Evolutionary conservation across 2,329 filamentous ascomycete species (phyloP).

Genomic region (Curvularia verruculosa): DNA sequence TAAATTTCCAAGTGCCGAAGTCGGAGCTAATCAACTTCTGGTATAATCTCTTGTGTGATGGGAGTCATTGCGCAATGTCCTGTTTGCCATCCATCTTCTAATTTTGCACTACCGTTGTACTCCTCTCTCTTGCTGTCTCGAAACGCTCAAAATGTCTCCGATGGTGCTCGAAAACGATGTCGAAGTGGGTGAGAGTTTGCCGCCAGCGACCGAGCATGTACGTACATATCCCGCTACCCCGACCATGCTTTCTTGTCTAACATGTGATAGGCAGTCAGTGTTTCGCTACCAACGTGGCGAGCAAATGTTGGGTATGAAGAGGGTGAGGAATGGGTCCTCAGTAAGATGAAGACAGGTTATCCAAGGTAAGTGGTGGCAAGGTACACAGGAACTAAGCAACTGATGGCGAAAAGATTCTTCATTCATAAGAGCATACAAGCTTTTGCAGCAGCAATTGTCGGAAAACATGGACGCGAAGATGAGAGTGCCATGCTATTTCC

Average conservation of each 20-base stretch:
- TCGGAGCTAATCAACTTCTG: constrained; percentile 36
- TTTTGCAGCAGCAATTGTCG: constrained; percentile 71
- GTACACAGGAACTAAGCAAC: neutral
- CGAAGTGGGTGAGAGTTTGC: constrained; percentile 48
- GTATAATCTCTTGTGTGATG: constrained; percentile 17
- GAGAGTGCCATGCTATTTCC: constrained; percentile 85
- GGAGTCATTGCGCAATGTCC: constrained; percentile 19
- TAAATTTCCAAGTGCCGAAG: constrained; percentile 41
- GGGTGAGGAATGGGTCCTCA: constrained; percentile 83
- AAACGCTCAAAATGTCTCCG: constrained; percentile 29
- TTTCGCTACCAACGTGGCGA: constrained; percentile 92
- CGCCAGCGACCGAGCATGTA: constrained; percentile 50
- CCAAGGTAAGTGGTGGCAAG: constrained; percentile 65
- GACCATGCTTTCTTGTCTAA: constrained; percentile 20
- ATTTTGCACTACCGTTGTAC: constrained; percentile 4
- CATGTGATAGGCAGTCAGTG: constrained; percentile 79
- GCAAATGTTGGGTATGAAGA: constrained; percentile 94
- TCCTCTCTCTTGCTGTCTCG: neutral
- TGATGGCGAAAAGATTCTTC: constrained; percentile 71
- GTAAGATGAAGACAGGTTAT: constrained; percentile 87
- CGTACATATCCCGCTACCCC: constrained; percentile 28
- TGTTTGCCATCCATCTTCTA: constrained; percentile 7
- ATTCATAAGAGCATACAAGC: constrained; percentile 82
- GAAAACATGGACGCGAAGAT: constrained; percentile 65
- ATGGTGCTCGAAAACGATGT: constrained; percentile 43